Evolutionary conservation across 306 rosid species (phyloP).

Genomic region (Cucurbita argyrosperma): DNA sequence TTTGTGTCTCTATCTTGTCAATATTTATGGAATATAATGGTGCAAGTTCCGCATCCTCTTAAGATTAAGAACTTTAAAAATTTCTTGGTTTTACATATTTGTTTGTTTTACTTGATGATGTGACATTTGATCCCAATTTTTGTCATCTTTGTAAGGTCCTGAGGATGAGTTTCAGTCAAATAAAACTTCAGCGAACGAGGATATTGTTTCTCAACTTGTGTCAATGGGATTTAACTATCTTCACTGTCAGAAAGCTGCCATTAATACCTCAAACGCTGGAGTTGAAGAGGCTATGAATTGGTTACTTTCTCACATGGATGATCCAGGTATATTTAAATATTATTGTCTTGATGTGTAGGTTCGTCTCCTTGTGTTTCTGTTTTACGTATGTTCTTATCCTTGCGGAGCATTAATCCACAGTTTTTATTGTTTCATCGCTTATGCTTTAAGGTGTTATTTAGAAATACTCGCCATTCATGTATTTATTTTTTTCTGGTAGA

Average conservation of each 20-base stretch:
- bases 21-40: not conserved
- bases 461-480: not conserved
- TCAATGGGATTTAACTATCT: slow-evolving; percentile 83
- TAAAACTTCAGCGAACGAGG: slow-evolving; percentile 37
- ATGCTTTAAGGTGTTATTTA: not conserved
- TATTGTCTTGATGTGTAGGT: not conserved
- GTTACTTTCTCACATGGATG: slow-evolving; percentile 89
- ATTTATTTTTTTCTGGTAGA: slow-evolving; percentile 21
- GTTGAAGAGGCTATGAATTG: slow-evolving; percentile 98
- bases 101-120: not conserved
- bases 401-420: not conserved
- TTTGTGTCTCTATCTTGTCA: not conserved
- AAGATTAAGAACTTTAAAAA: not conserved
- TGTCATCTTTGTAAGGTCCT: slow-evolving; percentile 20
- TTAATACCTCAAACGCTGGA: slow-evolving; percentile 68
- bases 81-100: not conserved
- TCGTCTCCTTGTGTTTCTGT: not conserved
- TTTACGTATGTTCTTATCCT: not conserved
- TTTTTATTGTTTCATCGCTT: slow-evolving; percentile 2
- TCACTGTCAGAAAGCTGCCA: slow-evolving; percentile 89
- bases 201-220: slow-evolving; percentile 71
- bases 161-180: slow-evolving; percentile 33
- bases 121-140: not conserved
- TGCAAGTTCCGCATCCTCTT: not conserved
- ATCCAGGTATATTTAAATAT: slow-evolving; percentile 40